Base-by-base conservation (phyloP, 1,139 yeast genomes). In the Saccharomyces hybrid region DNA sequence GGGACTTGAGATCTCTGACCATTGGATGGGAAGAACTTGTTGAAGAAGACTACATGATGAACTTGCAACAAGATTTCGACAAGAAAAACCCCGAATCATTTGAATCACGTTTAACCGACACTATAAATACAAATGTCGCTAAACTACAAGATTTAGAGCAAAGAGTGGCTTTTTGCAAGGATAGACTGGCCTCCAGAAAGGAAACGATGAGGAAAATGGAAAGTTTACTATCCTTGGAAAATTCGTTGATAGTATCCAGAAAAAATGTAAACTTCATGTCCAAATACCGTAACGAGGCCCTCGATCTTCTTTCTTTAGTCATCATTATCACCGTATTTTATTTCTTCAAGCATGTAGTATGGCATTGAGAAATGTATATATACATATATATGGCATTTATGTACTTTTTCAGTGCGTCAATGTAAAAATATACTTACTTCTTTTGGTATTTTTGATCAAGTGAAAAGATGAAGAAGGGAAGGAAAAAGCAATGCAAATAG, bases 121-220 rank as follows among this genome's bases (percentile, higher is more conserved):
- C 53, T 1, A 56, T 64, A 2, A 47, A 51, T 9, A 34, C 47
- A 1, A 60, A 59, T 48, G 57, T 60, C 1, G 50, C 54, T 4
- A 52, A 57, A 11, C 49, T 65, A 14, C 56, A 56, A 46, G 27
- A 34, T 1, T 46, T 65, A n/a, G 69, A 65, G 50, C 31, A 34
- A 26, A 57, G 63, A 48, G 58, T 64, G 54, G 41, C 51, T 11
- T 41, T n/a, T 7, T 59, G 63, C 49, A 58, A 57, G 30, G 49
- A 54, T 1, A 55, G 50, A n/a, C 47, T 64, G 13, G 82, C 75
- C 31, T 88, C 84, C 74, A 96, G 89, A 25, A 93, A 84, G 73
- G 87, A 88, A 49, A 84, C 88, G 66, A 78, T 81, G 85, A 89
- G 88, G 49, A 58, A 60, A 51, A 52, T 65, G 53, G 68, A 65